Evolutionary conservation across 75 land plant species (phyloP), one percentile per base, ranked within the genome.

Genomic region (Pinus taeda): DNA sequence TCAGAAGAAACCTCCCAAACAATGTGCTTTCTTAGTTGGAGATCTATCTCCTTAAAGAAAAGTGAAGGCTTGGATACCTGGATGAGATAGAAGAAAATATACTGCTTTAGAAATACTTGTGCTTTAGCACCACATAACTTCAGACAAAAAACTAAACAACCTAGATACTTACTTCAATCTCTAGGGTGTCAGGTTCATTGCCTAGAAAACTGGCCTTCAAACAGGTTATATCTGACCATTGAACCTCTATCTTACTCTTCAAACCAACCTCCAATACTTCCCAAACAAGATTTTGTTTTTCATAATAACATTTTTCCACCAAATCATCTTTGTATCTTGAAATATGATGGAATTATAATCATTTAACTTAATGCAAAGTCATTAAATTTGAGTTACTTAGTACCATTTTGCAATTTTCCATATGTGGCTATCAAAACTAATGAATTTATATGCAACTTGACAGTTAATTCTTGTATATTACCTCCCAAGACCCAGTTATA

Each of bases 241-340:
- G 97, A 4, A 96, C 78, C 71, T 96, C 93, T 59, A 94, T 89
- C 81, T 96, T 96, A 67, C 89, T 90, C 73, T 96, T 96, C 22
- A 94, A 76, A 11, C 89, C 84, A 20, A 77, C 86, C 30, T 92
- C 89, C 71, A 96, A 66, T n/a, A 96, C 84, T 63, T 96, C 99
- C 99, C 99, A 96, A 36, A 96, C 98, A 42, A 96, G 78, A 59
- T 94, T 92, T 6, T 77, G 82, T 81, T 96, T 96, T 14, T 92
- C 97, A 79, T 80, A 96, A 71, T 96, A 96, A 77, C 88, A 89
- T 59, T 96, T 96, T 1, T 88, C 93, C 6, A 94, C 92, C 79
- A 96, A 79, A 64, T 94, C 95, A 4, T 93, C 93, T 83, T 88
- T 88, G 76, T 84, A 56, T 13, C 63, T 65, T 24, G 89, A 76